phyloP scores from a whole-genome alignment of 2,329 filamentous ascomycete genomes.

The Ramularia endophylla region DNA sequence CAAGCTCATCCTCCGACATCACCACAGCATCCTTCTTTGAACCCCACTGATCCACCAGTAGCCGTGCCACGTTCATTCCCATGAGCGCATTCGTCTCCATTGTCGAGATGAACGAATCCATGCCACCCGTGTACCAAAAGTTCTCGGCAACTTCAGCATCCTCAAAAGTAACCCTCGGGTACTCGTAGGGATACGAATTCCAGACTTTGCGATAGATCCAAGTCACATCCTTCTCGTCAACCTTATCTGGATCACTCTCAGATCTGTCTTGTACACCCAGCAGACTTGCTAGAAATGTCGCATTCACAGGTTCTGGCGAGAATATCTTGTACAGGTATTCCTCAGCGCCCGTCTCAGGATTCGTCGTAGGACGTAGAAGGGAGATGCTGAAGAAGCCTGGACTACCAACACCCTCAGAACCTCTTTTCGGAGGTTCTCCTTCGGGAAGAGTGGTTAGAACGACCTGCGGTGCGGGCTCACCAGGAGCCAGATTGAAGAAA shows the following conservation, averaged over 20 bases:
- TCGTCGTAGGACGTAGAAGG: conserved; percentile 58
- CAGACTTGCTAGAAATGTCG: conserved; percentile 44
- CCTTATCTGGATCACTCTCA: conserved; percentile 24
- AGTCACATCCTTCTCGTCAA: conserved; percentile 48
- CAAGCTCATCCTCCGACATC: too few species aligned
- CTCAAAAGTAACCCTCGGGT: conserved; percentile 84
- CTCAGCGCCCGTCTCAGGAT: conserved; percentile 33
- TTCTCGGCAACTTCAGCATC: conserved; percentile 63
- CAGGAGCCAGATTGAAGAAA: conserved; percentile 63
- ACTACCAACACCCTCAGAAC: conserved; percentile 58
- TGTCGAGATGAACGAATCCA: conserved; percentile 91
- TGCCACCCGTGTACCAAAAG: conserved; percentile 62
- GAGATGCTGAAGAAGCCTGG: conserved; percentile 83
- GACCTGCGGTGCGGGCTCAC: conserved; percentile 59
- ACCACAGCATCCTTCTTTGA: too few species aligned
- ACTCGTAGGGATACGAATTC: conserved; percentile 77
- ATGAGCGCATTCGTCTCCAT: conserved; percentile 96
- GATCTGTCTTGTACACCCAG: conserved; percentile 33
- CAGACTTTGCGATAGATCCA: conserved; percentile 77
- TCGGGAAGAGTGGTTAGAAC: conserved; percentile 76
- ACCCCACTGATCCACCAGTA: conserved; percentile 52
- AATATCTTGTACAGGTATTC: conserved; percentile 65
- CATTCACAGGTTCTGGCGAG: conserved; percentile 47
- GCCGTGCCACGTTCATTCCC: conserved; percentile 74
- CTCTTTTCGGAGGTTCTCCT: conserved; percentile 45